Base-by-base conservation (phyloP, 495 filamentous ascomycete genomes). In the Penicillium coprophilum region DNA sequence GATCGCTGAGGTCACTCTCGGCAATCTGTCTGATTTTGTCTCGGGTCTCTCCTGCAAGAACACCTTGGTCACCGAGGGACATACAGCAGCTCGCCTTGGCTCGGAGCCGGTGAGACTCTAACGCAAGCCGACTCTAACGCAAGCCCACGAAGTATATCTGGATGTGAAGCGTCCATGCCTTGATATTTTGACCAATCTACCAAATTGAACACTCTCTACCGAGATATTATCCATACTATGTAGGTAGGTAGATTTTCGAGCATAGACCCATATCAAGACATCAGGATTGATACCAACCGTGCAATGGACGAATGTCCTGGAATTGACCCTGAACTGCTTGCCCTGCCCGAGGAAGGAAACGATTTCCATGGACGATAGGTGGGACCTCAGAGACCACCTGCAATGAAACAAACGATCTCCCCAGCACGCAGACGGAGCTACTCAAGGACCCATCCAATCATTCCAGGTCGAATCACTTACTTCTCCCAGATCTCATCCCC, bases 1-100 rank as follows among this genome's bases (percentile, higher is more conserved):
- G 69, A 89, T 89, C 63, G 77, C 86, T 5, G 77, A 78, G n/a
- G 79, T 77, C 12, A 87, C 85, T 9, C 50, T 87, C 49, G 46
- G 63, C 20, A 89, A 88, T 58, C 55, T 87, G 4, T 63, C 63
- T 23, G 71, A 71, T 49, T 71, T 68, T 50, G 53, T 52, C 8
- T 41, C 38, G 20, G 60, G 51, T 27, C 58, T 64, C 15, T 56
- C 65, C 1, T 74, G 73, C 59, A 51, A 57, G 32, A 74, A 74
- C 51, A 70, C 71, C 1, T 52, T 76, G 51, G 68, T 73, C 7
- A 58, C 65, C 2, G 70, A 70, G 58, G 71, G 71, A 3, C 67
- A 74, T 69, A 53, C 71, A 15, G 36, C 70, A 17, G 71, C 67
- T 9, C 48, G 50, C 2, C 47, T 24, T 50, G 63, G 67, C 40